phyloP scores from a whole-genome alignment of 2,329 filamentous ascomycete species.

The Fusarium neocosmosporiellum region DNA sequence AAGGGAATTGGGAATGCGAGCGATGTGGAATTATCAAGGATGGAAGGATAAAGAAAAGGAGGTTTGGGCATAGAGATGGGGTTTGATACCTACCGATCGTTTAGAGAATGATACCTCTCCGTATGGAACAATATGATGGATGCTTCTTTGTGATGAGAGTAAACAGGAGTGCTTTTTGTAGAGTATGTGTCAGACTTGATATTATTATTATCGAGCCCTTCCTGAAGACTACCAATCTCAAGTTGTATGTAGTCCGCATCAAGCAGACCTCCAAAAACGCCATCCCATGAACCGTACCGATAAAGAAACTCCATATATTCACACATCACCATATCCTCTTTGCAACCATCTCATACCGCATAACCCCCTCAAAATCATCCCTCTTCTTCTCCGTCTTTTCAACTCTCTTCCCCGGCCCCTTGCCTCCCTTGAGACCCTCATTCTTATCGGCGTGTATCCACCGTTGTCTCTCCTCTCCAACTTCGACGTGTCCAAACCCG shows the following conservation, averaged over 20 bases:
- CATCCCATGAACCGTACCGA: constrained; percentile 7
- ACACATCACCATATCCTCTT: constrained; percentile 88
- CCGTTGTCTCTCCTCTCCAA: constrained; percentile 85
- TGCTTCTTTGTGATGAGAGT: too few species aligned
- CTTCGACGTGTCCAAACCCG: constrained; percentile 86
- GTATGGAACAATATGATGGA: constrained; percentile 15
- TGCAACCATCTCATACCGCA: constrained; percentile 93
- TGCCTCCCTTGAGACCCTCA: constrained; percentile 71
- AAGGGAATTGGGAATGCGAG: constrained; percentile 14
- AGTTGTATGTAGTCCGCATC: neutral
- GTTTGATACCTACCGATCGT: constrained; percentile 38
- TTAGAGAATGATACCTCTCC: constrained; percentile 39
- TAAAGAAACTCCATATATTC: constrained; percentile 1
- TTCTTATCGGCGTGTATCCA: constrained; percentile 90
- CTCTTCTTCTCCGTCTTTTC: constrained; percentile 60
- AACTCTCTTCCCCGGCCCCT: constrained; percentile 66
- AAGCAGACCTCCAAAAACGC: neutral
- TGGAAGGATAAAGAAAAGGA: neutral
- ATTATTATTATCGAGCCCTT: neutral
- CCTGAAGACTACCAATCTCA: neutral
- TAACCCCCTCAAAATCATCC: constrained; percentile 70
- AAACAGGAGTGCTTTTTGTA: too few species aligned
- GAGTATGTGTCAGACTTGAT: neutral
- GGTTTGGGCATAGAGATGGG: constrained; percentile 18
- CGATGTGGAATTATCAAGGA: constrained; percentile 1